Evolutionary conservation across 2,329 filamentous ascomycete genomes (phyloP), one percentile per base, ranked within the genome.

Genomic region (Aspergillus pseudonomiae): DNA sequence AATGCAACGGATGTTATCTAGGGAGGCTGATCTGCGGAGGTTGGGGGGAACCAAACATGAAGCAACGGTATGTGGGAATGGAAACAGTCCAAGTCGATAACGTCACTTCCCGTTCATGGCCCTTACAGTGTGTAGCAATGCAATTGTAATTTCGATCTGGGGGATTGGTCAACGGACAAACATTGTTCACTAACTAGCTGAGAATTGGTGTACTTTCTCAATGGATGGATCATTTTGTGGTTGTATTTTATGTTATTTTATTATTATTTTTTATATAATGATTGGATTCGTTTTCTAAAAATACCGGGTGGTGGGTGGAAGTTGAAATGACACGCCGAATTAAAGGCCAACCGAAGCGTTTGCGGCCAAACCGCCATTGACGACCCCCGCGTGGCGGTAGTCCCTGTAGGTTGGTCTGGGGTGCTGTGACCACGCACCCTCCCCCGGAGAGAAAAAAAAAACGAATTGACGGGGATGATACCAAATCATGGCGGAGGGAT

Each of bases 121-220:
- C 26, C 5, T 28, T 5, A 4, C 26, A 28, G 26, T 50, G 46
- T 30, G 46, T 50, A 19, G 46, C 24, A 28, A 16, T 16, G 26
- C 6, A 6, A 59, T 52, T 48, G 48, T 19, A 43, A 59, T 26
- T 26, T 14, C 48, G 55, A 14, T 30, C 24, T 14, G 28, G 41
- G 12, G 45, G 14, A 28, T 46, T 48, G 39, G 45, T 36, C 41
- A 52, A 46, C 6, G 65, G 36, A 43, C 46, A 59, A 19, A 69
- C 62, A 34, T 30, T 12, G 7, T 24, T 24, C 21, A 24, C 21
- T 24, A 24, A 24, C 21, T 24, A 24, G 21, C 21, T 24, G 21
- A 24, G 21, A 24, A 24, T 24, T 24, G 21, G 21, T 24, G 21
- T 24, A 24, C 21, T 24, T 24, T 41, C 36, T 45, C 14, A 12